Evolutionary conservation across 2,329 filamentous ascomycete genomes (phyloP), one percentile per base, ranked within the genome.

Genomic region (Stagonosporopsis tanaceti): DNA sequence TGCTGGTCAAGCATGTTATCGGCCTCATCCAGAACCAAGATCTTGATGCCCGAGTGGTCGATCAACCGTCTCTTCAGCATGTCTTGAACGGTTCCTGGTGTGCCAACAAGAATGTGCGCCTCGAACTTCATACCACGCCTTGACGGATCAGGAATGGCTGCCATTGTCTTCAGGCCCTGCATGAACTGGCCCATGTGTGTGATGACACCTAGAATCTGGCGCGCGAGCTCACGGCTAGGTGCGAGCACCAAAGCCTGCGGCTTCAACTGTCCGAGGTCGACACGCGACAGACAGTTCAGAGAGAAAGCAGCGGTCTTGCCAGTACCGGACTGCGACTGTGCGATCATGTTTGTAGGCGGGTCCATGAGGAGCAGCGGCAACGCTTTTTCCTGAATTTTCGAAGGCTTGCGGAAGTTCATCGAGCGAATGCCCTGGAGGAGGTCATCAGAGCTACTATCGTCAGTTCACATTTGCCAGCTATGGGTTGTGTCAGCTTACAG

Each of bases 1-100:
- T 97, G 92, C 78, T 94, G 90, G 73, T 98, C 95, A 59, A 99
- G 82, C 95, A 99, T 99, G 80, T 97, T 98, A 80, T 99, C 95
- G 55, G 95, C 95, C 80, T 99, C 95, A 71, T 99, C 95, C 50
- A 99, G 84, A 53, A 97, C 94, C 60, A 99, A 84, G 8, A 96
- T 85, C 76, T 88, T 91, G 66, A 99, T 82, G 56, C 87, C 79
- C 17, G 84, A 86, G 0, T 87, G 78, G 66, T 96, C 87, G 63
- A 99, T 84, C 71, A 91, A 85, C 64, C 87, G 85, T 68, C 89
- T 87, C 70, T 89, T 89, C 69, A 97, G 89, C 68, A 95, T 83
- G 71, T 98, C 95, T 81, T 90, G 89, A 46, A 95, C 92, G 0
- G 94, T 98, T 53, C 95, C 95, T 0, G 95, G 95, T 1, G 95